phyloP scores from a whole-genome alignment of 2,329 filamentous ascomycete species.

The Thielaviopsis musarum region DNA sequence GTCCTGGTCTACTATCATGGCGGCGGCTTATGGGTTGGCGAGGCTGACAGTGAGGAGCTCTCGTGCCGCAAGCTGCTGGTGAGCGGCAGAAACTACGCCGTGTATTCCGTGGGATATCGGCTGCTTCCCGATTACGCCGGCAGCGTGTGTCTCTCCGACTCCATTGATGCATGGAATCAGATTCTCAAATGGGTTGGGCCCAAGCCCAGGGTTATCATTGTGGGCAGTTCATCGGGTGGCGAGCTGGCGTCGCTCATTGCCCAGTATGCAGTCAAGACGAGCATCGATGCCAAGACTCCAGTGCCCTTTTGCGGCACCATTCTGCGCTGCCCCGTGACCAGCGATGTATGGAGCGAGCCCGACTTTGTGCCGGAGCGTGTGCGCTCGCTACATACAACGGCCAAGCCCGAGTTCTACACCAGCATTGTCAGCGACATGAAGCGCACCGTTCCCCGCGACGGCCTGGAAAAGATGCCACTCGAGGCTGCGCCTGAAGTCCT shows the following conservation, averaged over 20 bases:
- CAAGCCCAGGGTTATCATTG: slow-evolving; percentile 19
- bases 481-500: slow-evolving; percentile 21
- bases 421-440: slow-evolving; percentile 20
- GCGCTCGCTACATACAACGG: slow-evolving; percentile 23
- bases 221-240: slow-evolving; percentile 31
- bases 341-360: slow-evolving; percentile 23
- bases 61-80: slow-evolving; percentile 26
- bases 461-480: slow-evolving; percentile 25
- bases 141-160: slow-evolving; percentile 25
- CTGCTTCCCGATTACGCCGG: slow-evolving; percentile 26
- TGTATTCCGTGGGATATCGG: slow-evolving; percentile 31
- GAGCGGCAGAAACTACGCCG: slow-evolving; percentile 14
- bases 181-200: slow-evolving; percentile 9
- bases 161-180: slow-evolving; percentile 21
- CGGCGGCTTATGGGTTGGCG: slow-evolving; percentile 29
- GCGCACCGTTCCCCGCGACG: slow-evolving; percentile 23
- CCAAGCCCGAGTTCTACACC: slow-evolving; percentile 22
- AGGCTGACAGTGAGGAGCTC: slow-evolving; percentile 32
- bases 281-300: slow-evolving; percentile 14
- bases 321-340: slow-evolving; percentile 31
- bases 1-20: slow-evolving; percentile 31
- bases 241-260: slow-evolving; percentile 29
- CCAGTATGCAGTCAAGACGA: slow-evolving; percentile 17
- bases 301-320: slow-evolving; percentile 21
- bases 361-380: slow-evolving; percentile 23